A percentile compares a stretch with the other conserved stretches of the same genome.
These are phyloP conservation scores for Calycina marina DNA, from an alignment of 2,329 filamentous ascomycete genomes.

Conservation along the genomic window DNA sequence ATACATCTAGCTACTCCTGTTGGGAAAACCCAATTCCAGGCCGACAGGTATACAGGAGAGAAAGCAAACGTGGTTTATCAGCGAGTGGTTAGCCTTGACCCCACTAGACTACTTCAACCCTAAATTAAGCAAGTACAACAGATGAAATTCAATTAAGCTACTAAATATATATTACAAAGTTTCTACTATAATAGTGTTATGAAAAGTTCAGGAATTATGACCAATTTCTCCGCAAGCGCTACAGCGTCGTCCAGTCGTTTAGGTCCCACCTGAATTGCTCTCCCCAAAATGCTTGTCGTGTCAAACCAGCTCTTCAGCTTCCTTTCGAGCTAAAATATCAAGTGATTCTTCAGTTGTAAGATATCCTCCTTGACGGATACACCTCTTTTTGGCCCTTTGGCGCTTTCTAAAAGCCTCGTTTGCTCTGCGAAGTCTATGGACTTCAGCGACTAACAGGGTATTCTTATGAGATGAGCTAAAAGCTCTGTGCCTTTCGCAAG, in stretches of 20 bases:
- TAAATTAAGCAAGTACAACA: neutral
- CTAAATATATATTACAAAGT: neutral
- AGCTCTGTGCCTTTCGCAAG: slow-evolving; percentile 1
- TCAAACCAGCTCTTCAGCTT: neutral
- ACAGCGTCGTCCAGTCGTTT: neutral
- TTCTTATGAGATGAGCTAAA: neutral
- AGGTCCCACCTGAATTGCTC: neutral
- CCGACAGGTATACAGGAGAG: too few relatives aligned
- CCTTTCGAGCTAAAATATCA: slow-evolving; percentile 2
- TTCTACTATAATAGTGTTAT: neutral
- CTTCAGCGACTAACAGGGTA: slow-evolving; percentile 3
- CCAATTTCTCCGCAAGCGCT: neutral
- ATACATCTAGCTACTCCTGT: too few relatives aligned
- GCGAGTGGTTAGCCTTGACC: neutral
- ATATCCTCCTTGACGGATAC: slow-evolving; percentile 7
- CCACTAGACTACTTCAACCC: slow-evolving; percentile 6
- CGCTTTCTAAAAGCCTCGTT: slow-evolving; percentile 10
- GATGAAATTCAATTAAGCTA: neutral
- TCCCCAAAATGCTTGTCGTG: neutral
- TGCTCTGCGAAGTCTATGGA: slow-evolving; percentile 5
- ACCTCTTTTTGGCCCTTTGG: slow-evolving; percentile 10
- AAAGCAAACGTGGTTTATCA: too few relatives aligned
- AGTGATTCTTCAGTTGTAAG: slow-evolving; percentile 8
- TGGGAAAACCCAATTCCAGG: too few relatives aligned
- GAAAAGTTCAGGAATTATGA: neutral